Evolutionary conservation across 805 yeast genomes (phyloP), one percentile per base, ranked within the genome.

Genomic region (Metschnikowia hibisci): DNA sequence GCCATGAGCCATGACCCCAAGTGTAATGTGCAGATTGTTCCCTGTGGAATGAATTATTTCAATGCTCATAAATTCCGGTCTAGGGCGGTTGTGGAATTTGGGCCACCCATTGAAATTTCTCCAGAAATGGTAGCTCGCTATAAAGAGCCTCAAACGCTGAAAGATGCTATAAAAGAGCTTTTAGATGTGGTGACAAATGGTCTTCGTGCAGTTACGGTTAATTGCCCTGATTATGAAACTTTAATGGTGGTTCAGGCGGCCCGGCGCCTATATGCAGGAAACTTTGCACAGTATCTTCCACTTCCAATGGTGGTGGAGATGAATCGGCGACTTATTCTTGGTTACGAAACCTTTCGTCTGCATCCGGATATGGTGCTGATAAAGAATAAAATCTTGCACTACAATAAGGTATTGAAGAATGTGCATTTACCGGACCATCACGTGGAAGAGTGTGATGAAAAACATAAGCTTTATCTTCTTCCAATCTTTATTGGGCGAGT

Each of bases 41-140:
- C 98, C 4, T 89, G 96, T 60, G 99, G 99, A 32, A 84, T 93
- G 91, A 91, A 91, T 65, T 91, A 91, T 65, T 91, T 91, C 76
- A 95, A 87, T 58, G 91, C 96, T 4, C 95, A 91, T 67, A 89
- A 87, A 61, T 91, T 93, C 67, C 77, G 99, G 63, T 87, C 96
- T 6, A 77, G 99, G 54, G 97, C 96, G 2, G 96, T 91, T 13
- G 77, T 93, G 36, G 99, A 91, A 64, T 91, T 90, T 66, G 99
- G 99, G 12, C 75, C 80, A 43, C 96, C 96, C 6, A 78, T 90
- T 43, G 82, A 78, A 39, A 81, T 93, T 29, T 54, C 68, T 10
- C 50, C 52, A 25, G 73, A 66, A 16, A 67, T 87, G 43, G 86
- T 88, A 4, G 75, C 71, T 14, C 78, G 76, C 61, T 90, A 91